These are phyloP conservation scores for Nicotiana tabacum DNA, from an alignment of 257 asterid species.

Conservation along the genomic window DNA sequence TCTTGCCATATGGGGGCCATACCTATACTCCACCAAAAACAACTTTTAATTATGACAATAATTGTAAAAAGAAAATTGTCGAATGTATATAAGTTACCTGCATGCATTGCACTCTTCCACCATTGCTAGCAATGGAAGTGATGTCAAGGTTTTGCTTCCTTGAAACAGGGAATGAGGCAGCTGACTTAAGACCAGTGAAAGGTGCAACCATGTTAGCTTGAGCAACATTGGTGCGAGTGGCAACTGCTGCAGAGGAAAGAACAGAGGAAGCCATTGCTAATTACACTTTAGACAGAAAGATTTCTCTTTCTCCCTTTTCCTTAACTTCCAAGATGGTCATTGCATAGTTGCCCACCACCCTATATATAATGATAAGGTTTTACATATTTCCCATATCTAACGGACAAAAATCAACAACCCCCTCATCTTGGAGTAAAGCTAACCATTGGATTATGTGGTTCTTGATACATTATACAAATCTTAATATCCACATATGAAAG, in stretches of 20 bases:
- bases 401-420: not conserved
- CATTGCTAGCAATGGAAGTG: slow-evolving; percentile 38
- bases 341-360: not conserved
- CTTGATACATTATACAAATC: slow-evolving; percentile 7
- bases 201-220: slow-evolving; percentile 43
- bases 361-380: slow-evolving; percentile 21
- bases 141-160: slow-evolving; percentile 26
- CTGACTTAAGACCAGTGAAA: slow-evolving; percentile 37
- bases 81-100: slow-evolving; percentile 16
- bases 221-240: slow-evolving; percentile 23
- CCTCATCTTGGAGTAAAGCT: slow-evolving; percentile 9
- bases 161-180: slow-evolving; percentile 26
- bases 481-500: slow-evolving; percentile 18
- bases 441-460: slow-evolving; percentile 39
- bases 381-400: not conserved
- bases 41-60: too few species aligned
- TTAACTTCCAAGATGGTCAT: not conserved
- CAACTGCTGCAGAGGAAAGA: slow-evolving; percentile 32
- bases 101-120: slow-evolving; percentile 51
- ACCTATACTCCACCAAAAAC: slow-evolving; percentile 19
- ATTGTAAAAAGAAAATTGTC: not conserved
- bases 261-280: slow-evolving; percentile 46
- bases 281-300: not conserved
- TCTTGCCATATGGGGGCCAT: slow-evolving; percentile 35
- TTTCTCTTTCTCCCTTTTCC: not conserved